Base-by-base conservation (phyloP, 352 stramenopile genomes). In the Aphanomyces euteiches region DNA sequence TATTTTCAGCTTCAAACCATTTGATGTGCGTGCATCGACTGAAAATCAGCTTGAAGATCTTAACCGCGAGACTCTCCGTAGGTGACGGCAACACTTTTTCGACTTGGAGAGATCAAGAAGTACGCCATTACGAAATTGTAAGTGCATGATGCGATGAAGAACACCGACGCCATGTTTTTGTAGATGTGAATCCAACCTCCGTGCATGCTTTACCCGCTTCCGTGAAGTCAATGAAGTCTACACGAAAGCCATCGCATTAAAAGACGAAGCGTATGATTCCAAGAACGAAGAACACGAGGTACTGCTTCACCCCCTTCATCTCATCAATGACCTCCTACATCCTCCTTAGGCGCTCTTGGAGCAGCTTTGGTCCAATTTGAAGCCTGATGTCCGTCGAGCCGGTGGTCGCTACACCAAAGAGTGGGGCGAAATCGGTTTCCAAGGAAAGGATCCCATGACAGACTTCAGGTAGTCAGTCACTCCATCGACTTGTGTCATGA, bases 361-460 rank as follows among this genome's bases (percentile, higher is more conserved):
- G 72, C 78, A 90, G 45, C 64, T 95, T 41, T 95, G 87, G 87
- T 68, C 65, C 19, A 89, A 87, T 34, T 75, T 93, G 47, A 95
- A 95, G 79, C 87, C 87, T 0, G 76, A 88, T 50, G 76, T 92
- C 17, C 87, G 87, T 67, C 85, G 87, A 59, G 74, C 77, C 41
- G 84, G 85, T 50, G 87, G 87, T 36, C 79, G 87, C 1, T 90
- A 92, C 66, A 95, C 87, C 2, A 95, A 93, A 72, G 87, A 95
- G 48, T 95, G 87, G 87, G 84, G 83, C 38, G 87, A 95, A 47
- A 93, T 95, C 57, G 87, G 87, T 36, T 95, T 95, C 56, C 85
- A 95, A 86, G 87, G 86, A 64, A 89, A 81, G 17, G 85, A 95
- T 60, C 87, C 87, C 5, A 93, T 88, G 82, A 92, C 87, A 53